Evolutionary conservation across 2,329 filamentous ascomycete genomes (phyloP).

Genomic region (Xylariaceae sp.): DNA sequence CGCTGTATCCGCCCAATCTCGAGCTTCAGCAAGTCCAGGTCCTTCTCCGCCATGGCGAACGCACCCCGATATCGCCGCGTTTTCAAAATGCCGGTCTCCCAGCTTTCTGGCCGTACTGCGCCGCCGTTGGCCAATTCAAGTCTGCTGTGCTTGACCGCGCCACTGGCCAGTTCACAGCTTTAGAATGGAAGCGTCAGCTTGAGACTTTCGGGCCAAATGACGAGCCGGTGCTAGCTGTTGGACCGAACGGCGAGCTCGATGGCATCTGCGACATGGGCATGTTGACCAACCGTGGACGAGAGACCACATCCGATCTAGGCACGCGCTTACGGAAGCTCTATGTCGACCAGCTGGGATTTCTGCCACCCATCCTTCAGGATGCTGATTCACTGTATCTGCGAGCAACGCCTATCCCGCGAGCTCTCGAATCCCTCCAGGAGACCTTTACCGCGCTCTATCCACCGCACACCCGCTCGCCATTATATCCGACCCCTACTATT

Average conservation of each 20-base stretch:
- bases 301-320: conserved; percentile 67
- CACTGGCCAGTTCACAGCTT: conserved; percentile 39
- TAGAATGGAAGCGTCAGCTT: conserved; percentile 66
- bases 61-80: conserved; percentile 80
- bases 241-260: conserved; percentile 67
- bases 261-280: conserved; percentile 74
- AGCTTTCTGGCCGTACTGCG: conserved; percentile 86
- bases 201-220: conserved; percentile 75
- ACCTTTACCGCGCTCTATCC: conserved; percentile 74
- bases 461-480: conserved; percentile 37
- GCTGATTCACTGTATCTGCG: conserved; percentile 66
- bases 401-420: conserved; percentile 68
- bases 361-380: conserved; percentile 53
- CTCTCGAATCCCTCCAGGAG: conserved; percentile 74
- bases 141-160: conserved; percentile 45
- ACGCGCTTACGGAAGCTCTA: conserved; percentile 66
- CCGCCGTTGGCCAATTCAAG: conserved; percentile 65
- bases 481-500: conserved; percentile 60
- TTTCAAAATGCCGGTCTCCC: conserved; percentile 74
- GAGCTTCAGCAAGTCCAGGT: conserved; percentile 88
- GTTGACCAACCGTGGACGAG: conserved; percentile 69
- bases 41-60: conserved; percentile 72
- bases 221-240: conserved; percentile 64
- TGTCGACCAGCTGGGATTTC: conserved; percentile 68
- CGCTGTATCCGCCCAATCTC: conserved; percentile 75